These are phyloP conservation scores for Ambrosia trifida DNA, from an alignment of 129 eudicot species.

Conservation along the genomic window DNA sequence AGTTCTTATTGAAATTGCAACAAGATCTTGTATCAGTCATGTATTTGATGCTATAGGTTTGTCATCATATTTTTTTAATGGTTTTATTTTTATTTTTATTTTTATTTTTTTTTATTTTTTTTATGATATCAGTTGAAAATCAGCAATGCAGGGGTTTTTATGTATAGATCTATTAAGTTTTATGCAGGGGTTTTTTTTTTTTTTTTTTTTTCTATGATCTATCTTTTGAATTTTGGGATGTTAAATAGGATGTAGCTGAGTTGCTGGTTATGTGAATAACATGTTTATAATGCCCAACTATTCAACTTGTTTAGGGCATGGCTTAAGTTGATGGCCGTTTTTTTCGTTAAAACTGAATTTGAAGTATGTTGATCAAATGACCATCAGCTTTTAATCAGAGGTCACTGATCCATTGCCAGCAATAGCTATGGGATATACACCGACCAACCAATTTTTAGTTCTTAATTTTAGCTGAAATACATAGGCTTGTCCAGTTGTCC, in stretches of 20 bases:
- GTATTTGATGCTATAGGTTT: neutral
- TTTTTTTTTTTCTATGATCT: no score
- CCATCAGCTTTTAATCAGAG: neutral
- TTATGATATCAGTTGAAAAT: slow-evolving; percentile 5
- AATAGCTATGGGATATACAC: neutral
- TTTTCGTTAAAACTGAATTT: no score
- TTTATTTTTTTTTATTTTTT: neutral
- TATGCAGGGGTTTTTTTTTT: no score
- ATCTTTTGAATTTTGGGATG: slow-evolving; percentile 5
- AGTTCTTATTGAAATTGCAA: neutral
- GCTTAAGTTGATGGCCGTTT: neutral
- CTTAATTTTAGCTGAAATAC: neutral
- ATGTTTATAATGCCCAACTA: neutral
- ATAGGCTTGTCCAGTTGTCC: neutral
- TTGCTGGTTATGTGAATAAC: neutral
- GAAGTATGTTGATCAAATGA: neutral
- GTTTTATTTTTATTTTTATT: no score
- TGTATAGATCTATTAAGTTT: neutral
- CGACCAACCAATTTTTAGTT: slow-evolving; percentile 10
- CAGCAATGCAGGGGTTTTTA: slow-evolving; percentile 2
- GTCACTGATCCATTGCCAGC: slow-evolving; percentile 1
- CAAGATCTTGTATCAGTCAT: neutral
- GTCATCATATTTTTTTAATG: no score
- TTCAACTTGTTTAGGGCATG: slow-evolving; percentile 9
- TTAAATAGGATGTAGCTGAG: neutral